Evolutionary conservation across 164 flowering plant genomes (phyloP), one percentile per base, ranked within the genome.

Genomic region (Tetrastigma voinierianum): DNA sequence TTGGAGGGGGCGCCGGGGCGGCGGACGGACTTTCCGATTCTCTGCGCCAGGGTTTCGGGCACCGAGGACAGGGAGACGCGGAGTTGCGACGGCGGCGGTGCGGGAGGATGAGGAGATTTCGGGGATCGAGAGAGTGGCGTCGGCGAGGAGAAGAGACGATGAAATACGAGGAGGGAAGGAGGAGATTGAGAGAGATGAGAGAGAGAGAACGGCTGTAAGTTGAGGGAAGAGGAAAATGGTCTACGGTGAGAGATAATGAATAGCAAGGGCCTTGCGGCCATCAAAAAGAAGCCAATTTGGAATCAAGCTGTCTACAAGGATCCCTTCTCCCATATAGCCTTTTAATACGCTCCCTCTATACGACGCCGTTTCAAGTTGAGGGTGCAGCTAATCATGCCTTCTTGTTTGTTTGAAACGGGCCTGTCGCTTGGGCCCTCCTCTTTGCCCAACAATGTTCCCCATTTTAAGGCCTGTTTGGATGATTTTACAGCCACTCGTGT

Each of bases 1-100:
- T 86, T 87, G 67, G 98, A 94, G 32, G 90, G 77, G 44, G 95
- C 97, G 72, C 98, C 98, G 47, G 97, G 87, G 62, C 90, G 83
- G 62, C 97, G 82, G 61, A 86, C 70, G 43, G 98, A 75, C 72
- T 91, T 94, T 0, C 93, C 96, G 70, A 93, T 91, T 76, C 82
- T 88, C 78, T 90, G 96, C 71, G 97, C 92, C 98, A 94, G 86
- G 68, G 83, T 84, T 75, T 82, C 97, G 3, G 75, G 51, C 17
- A 60, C 1, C 70, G 57, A 56, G n/a, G 72, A 51, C 67, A 23
- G 45, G 67, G 68, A 13, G 79, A 40, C 19, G 78, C 40, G 13
- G 66, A 13, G 49, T 77, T 11, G 51, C 18, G 9, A 43, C 1
- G 11, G 57, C 9, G 15, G 23, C 25, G 14, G 54, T 15, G 69